Evolutionary conservation across 2,329 filamentous ascomycete genomes (phyloP).

Genomic region (Hirsutella minnesotensis): DNA sequence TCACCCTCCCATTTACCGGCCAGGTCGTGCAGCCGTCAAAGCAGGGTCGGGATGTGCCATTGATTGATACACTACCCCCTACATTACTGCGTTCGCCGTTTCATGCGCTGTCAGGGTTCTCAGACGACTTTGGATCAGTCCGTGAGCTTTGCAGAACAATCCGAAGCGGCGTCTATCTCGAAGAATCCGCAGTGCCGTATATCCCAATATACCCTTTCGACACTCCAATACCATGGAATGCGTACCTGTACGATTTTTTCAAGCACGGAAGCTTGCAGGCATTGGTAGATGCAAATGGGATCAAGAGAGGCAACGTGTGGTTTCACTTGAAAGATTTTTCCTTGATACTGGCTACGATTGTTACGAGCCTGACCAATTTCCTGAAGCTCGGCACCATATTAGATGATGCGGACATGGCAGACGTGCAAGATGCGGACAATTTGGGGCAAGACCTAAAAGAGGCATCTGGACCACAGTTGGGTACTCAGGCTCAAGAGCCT

Average conservation of each 20-base stretch:
- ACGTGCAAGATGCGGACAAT: conserved; percentile 29
- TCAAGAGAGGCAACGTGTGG: conserved; percentile 59
- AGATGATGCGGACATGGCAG: conserved; percentile 26
- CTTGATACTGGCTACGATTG: conserved; percentile 55
- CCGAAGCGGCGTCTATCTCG: conserved; percentile 60
- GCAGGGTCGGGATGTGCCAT: background rate
- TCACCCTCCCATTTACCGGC: conserved; percentile 45
- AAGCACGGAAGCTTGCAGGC: conserved; percentile 55
- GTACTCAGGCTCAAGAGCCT: too few relatives aligned
- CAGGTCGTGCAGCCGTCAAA: conserved; percentile 26
- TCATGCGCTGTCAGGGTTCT: conserved; percentile 56
- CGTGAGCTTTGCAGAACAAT: conserved; percentile 55
- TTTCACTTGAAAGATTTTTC: conserved; percentile 52
- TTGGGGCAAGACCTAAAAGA: too few relatives aligned
- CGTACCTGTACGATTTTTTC: conserved; percentile 66
- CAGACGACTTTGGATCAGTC: conserved; percentile 52
- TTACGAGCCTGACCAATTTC: conserved; percentile 49
- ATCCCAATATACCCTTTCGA: conserved; percentile 50
- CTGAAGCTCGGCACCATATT: conserved; percentile 22
- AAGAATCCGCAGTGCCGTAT: conserved; percentile 61
- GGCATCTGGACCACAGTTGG: too few relatives aligned
- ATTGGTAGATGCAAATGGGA: conserved; percentile 51
- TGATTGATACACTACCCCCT: conserved; percentile 19
- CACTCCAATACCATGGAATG: conserved; percentile 41
- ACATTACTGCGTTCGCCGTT: conserved; percentile 53